phyloP scores from a whole-genome alignment of 202 grass and related monocot genomes.

The Digitaria exilis region DNA sequence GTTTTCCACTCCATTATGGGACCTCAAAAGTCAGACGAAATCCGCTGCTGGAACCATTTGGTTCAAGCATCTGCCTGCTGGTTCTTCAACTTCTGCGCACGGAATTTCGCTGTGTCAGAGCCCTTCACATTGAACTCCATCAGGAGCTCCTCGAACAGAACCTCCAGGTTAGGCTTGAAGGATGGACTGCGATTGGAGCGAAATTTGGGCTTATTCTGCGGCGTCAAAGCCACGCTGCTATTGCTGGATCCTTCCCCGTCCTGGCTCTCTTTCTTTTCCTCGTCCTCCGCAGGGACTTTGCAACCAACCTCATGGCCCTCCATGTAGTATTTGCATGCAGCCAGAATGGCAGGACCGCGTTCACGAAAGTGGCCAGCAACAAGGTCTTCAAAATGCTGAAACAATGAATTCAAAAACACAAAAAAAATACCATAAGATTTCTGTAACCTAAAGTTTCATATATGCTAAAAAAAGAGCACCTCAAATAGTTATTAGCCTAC shows the following conservation, averaged over 20 bases:
- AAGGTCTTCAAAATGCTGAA: conserved; percentile 90
- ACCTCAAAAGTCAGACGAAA: conserved; percentile 4
- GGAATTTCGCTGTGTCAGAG: conserved; percentile 71
- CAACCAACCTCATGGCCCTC: conserved; percentile 67
- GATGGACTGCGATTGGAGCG: not conserved
- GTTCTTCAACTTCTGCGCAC: conserved; percentile 56
- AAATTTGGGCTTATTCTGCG: not conserved
- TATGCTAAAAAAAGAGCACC: not conserved
- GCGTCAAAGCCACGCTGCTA: conserved; percentile 12
- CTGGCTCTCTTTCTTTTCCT: conserved; percentile 20
- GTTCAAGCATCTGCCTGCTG: conserved; percentile 41
- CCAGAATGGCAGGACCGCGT: conserved; percentile 55
- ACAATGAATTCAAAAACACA: conserved; percentile 33
- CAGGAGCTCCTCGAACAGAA: conserved; percentile 79
- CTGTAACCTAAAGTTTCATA: not conserved
- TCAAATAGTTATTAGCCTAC: not conserved
- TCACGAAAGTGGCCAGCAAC: conserved; percentile 75
- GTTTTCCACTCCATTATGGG: conserved; percentile 34
- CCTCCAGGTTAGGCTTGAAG: conserved; percentile 53
- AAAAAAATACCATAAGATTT: conserved; percentile 22
- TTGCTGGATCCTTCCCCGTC: conserved; percentile 31
- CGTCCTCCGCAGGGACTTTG: conserved; percentile 44
- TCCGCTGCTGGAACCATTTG: not conserved
- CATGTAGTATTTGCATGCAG: conserved; percentile 82
- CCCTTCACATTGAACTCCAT: conserved; percentile 96